phyloP scores from a whole-genome alignment of 768 basidiomycete species.

The Clitopilus hobsonii region DNA sequence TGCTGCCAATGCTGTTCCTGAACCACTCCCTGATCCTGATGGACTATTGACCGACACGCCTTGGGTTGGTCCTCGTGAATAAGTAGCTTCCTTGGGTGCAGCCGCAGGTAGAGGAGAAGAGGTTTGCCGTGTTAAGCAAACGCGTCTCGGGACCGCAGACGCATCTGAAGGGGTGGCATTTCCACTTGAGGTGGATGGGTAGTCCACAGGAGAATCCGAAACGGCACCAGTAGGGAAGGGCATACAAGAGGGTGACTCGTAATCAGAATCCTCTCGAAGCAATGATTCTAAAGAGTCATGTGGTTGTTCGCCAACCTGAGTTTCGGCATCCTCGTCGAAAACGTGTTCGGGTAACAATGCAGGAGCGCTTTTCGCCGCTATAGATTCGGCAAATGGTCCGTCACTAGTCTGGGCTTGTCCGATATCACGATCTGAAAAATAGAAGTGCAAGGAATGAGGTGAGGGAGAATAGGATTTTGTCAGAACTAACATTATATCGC shows the following conservation, averaged over 20 bases:
- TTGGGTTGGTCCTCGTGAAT: slow-evolving; percentile 22
- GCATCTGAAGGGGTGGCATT: slow-evolving; percentile 29
- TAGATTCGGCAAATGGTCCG: background rate
- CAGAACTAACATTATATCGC: background rate
- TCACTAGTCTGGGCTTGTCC: background rate
- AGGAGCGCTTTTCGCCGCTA: background rate
- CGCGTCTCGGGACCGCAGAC: slow-evolving; percentile 40
- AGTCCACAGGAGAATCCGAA: background rate
- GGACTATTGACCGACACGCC: background rate
- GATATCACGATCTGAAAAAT: background rate
- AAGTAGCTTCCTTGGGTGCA: slow-evolving; percentile 24
- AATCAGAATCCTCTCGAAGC: background rate
- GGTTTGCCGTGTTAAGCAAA: slow-evolving; percentile 55
- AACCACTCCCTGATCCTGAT: background rate
- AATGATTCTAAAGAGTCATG: background rate
- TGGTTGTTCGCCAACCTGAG: background rate
- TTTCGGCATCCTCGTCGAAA: background rate
- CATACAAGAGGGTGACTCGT: background rate
- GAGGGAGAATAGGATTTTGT: background rate
- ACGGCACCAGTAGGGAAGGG: background rate
- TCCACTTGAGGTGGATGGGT: background rate
- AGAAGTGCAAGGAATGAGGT: background rate
- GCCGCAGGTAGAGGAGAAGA: slow-evolving; percentile 59
- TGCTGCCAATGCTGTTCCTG: background rate
- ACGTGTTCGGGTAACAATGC: background rate